A percentile compares a stretch with the other conserved stretches of the same genome.
These are phyloP conservation scores for Yamadazyma takamatsuzukensis DNA, from an alignment of 805 yeast genomes.

Conservation along the genomic window DNA sequence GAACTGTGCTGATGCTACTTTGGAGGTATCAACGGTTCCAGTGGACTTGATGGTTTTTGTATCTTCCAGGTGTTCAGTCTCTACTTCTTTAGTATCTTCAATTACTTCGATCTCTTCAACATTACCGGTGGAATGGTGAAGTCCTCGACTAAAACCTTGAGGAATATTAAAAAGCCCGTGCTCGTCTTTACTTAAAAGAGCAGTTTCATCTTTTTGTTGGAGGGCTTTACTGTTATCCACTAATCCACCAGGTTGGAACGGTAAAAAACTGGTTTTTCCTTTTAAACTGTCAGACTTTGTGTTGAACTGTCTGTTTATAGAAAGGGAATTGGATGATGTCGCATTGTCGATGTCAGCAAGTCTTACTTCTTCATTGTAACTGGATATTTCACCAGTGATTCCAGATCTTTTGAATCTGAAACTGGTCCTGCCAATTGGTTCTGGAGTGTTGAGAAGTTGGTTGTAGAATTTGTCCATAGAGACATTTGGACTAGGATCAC, in stretches of 20 bases:
- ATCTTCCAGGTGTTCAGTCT: constrained; percentile 12
- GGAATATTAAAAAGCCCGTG: constrained; percentile 78
- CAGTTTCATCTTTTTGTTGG: constrained; percentile 27
- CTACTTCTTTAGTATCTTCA: constrained; percentile 11
- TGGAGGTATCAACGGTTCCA: neutral
- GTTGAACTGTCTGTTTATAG: constrained; percentile 65
- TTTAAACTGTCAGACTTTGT: constrained; percentile 57
- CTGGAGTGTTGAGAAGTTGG: constrained; percentile 56
- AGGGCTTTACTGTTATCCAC: constrained; percentile 17
- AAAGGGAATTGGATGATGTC: constrained; percentile 65
- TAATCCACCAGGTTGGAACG: constrained; percentile 91
- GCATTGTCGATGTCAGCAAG: constrained; percentile 47
- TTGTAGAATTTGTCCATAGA: constrained; percentile 30
- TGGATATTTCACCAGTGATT: constrained; percentile 62
- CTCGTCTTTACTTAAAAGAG: constrained; percentile 58
- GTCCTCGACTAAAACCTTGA: constrained; percentile 76
- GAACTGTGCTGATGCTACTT: neutral
- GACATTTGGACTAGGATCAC: constrained; percentile 46
- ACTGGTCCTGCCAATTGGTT: constrained; percentile 57
- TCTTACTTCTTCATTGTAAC: constrained; percentile 54
- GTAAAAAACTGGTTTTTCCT: constrained; percentile 74
- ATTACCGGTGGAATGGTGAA: constrained; percentile 13
- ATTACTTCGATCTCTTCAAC: constrained; percentile 11
- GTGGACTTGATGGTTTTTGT: too few relatives aligned
- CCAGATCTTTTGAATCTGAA: constrained; percentile 73